phyloP scores from a whole-genome alignment of 768 basidiomycete genomes.

The Phylloporus sp. region DNA sequence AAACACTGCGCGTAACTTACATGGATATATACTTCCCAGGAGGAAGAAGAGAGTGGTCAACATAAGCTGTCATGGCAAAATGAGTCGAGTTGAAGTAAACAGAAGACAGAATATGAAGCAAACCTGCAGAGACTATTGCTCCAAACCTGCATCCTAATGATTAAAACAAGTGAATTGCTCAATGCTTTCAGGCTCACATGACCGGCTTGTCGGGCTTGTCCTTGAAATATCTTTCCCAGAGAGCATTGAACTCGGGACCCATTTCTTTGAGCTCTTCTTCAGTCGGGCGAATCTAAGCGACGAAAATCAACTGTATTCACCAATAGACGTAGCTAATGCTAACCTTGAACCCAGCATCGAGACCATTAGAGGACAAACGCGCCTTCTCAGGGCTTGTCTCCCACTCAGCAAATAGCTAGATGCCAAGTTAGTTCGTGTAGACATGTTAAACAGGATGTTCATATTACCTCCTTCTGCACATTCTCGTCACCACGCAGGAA shows the following conservation, averaged over 20 bases:
- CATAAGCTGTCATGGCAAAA: not conserved
- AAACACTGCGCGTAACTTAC: not conserved
- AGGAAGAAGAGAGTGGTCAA: not conserved
- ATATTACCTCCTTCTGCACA: not conserved
- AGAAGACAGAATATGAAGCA: not conserved
- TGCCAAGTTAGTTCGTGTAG: not conserved
- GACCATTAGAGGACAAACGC: conserved; percentile 62
- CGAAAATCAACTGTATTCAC: not conserved
- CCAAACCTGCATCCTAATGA: not conserved
- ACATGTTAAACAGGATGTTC: not conserved
- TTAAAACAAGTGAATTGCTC: not conserved
- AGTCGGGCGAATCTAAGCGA: not conserved
- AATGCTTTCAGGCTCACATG: not conserved
- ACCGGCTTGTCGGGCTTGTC: not conserved
- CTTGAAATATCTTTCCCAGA: not conserved
- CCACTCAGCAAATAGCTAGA: conserved; percentile 58
- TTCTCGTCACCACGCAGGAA: not conserved
- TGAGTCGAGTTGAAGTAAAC: not conserved
- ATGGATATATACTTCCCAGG: not conserved
- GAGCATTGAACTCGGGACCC: not conserved
- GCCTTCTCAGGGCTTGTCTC: conserved; percentile 65
- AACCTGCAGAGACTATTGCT: not conserved
- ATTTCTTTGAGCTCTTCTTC: not conserved
- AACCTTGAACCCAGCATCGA: conserved; percentile 61
- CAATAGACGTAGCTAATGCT: not conserved